Conservation (phyloP, 148 eudicot genomes). For the Cornus controversa region DNA sequence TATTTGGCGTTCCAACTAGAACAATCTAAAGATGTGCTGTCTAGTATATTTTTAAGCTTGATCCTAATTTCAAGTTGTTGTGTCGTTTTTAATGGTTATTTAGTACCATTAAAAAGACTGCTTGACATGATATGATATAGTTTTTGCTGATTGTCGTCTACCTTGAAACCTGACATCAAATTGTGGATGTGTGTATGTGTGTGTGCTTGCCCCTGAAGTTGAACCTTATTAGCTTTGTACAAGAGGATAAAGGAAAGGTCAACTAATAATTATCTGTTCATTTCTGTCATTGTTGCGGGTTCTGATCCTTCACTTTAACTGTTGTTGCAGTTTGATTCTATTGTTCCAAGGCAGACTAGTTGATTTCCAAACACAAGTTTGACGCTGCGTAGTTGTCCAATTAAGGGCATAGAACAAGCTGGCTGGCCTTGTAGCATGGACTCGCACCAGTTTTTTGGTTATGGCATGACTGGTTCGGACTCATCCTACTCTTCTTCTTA, state of each 20-base stretch:
- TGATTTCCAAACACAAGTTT: conserved; percentile 4
- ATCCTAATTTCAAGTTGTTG: no score
- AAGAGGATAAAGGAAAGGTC: neutral
- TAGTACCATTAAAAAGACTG: no score
- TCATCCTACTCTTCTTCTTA: conserved; percentile 43
- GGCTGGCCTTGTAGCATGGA: conserved; percentile 60
- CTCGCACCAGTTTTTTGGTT: conserved; percentile 51
- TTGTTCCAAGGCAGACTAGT: neutral
- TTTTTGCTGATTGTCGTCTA: neutral
- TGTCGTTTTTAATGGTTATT: no score
- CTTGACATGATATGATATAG: neutral
- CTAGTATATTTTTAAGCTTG: neutral
- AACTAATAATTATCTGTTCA: neutral
- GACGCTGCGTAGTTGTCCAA: conserved; percentile 11
- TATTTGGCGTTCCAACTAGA: neutral
- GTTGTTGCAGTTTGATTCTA: neutral
- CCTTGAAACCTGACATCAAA: neutral
- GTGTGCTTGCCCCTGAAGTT: neutral
- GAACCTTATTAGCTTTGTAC: no score
- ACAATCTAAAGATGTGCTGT: neutral
- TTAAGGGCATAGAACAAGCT: conserved; percentile 14
- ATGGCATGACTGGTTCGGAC: conserved; percentile 40
- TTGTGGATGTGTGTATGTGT: neutral
- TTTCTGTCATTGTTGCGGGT: conserved; percentile 2
- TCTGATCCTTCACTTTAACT: neutral